Evolutionary conservation across 495 filamentous ascomycete species (phyloP), one percentile per base, ranked within the genome.

Genomic region (Daldinia childiae): DNA sequence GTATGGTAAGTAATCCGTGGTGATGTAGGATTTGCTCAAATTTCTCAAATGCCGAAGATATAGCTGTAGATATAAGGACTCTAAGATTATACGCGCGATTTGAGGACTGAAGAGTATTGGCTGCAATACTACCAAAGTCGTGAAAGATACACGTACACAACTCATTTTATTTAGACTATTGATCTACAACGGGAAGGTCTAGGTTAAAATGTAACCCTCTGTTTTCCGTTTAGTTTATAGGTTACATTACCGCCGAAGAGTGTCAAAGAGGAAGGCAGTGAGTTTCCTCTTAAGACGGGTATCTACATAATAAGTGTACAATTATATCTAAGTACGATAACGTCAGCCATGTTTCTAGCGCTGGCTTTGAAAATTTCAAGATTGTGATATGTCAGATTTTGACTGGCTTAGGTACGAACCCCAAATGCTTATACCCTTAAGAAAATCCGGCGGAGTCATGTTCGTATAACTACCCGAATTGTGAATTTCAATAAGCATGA

Each of bases 191-290:
- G 50, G 36, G 61, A 43, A 56, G 50, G 36, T 64, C 48, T 51
- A 64, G 1, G 7, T 32, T 19, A 27, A 30, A 64, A 32, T 64
- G 6, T 6, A 55, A 64, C 48, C 51, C 52, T 41, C 52, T 39
- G n/a, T 45, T 50, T 24, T 11, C 27, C 1, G 21, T 5, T 27
- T n/a, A 19, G 34, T 39, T 61, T 66, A 56, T 66, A 29, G 41
- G 17, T 48, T 21, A 64, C 57, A 71, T 50, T n/a, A 58, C 8
- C 39, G 11, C 57, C 39, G 51, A 62, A 34, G 8, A 2, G 24
- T 6, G n/a, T 34, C 5, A 57, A 64, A 66, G 9, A 41, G 68
- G 57, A 60, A 65, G 57, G 62, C 39, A 34, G 19, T 17, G 41
- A 50, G 19, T 7, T 24, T 26, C 17, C 17, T 43, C 17, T 3